Percentiles rank a stretch among this genome's conserved stretches.
These are phyloP conservation scores for Lyophyllum semitale DNA, from an alignment of 768 basidiomycete genomes.

Conservation along the genomic window DNA sequence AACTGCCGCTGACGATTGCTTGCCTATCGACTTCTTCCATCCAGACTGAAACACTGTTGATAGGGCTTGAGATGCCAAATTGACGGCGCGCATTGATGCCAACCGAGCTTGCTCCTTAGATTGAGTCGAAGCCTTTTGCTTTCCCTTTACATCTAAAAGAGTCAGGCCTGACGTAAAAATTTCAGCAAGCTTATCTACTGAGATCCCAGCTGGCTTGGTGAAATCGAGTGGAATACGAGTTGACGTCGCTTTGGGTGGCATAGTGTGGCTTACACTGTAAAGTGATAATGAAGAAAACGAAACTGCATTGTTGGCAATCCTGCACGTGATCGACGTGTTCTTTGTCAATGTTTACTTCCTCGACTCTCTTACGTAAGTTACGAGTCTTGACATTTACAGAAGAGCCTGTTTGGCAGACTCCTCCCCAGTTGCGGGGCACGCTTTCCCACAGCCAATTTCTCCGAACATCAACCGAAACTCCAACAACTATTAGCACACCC, in stretches of 20 bases:
- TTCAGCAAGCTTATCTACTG: slow-evolving; percentile 30
- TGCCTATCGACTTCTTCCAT: slow-evolving; percentile 50
- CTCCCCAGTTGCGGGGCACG: no score
- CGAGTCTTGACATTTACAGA: no score
- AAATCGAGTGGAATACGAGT: background rate
- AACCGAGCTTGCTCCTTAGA: slow-evolving; percentile 39
- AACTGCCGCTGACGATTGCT: slow-evolving; percentile 27
- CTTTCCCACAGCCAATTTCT: no score
- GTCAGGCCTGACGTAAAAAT: slow-evolving; percentile 27
- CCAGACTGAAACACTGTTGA: slow-evolving; percentile 55
- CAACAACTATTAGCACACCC: no score
- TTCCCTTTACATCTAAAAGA: slow-evolving; percentile 31
- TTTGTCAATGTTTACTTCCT: background rate
- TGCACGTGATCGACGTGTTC: slow-evolving; percentile 8
- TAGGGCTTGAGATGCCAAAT: slow-evolving; percentile 59
- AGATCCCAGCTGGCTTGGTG: background rate
- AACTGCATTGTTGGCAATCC: background rate
- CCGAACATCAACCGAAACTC: no score
- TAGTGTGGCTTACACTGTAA: background rate
- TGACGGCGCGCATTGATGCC: slow-evolving; percentile 64
- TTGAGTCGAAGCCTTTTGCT: slow-evolving; percentile 24
- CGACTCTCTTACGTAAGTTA: no score
- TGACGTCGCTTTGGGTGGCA: background rate
- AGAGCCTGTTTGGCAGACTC: no score
- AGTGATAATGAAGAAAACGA: background rate